Evolutionary conservation across 78 protist species (phyloP).

Genomic region (Thecamonas trahens): DNA sequence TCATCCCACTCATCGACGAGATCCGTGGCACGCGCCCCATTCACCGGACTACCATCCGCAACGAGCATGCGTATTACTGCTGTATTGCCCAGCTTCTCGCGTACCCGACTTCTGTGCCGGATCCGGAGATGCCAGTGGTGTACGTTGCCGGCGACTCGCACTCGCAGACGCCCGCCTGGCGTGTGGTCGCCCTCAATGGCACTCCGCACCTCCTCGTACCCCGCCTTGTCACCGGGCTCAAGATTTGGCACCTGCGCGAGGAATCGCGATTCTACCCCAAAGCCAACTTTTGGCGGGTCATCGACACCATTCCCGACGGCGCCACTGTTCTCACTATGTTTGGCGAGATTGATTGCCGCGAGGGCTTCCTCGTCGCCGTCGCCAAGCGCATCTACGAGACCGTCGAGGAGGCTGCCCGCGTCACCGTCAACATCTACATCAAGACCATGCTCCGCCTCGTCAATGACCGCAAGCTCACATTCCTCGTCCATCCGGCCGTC

Average conservation of each 20-base stretch:
- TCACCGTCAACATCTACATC: conserved; percentile 59
- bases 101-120: conserved; percentile 10
- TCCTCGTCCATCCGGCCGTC: conserved; percentile 77
- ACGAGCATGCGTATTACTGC: conserved; percentile 82
- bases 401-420: conserved; percentile 54
- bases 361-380: conserved; percentile 71
- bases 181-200: conserved; percentile 21
- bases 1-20: conserved; percentile 33
- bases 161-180: conserved; percentile 66
- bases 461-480: background rate
- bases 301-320: conserved; percentile 13
- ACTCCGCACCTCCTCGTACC: conserved; percentile 35
- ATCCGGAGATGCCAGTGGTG: conserved; percentile 19
- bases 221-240: conserved; percentile 76
- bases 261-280: conserved; percentile 76
- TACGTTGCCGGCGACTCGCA: conserved; percentile 83
- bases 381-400: conserved; percentile 61
- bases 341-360: conserved; percentile 93
- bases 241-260: conserved; percentile 77
- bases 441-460: conserved; percentile 21
- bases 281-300: conserved; percentile 41
- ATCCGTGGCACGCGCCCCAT: conserved; percentile 27
- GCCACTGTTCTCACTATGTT: conserved; percentile 45
- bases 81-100: conserved; percentile 41
- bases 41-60: conserved; percentile 65